Evolutionary conservation across 129 eudicot species (phyloP), one percentile per base, ranked within the genome.

Genomic region (Centaurea solstitialis): DNA sequence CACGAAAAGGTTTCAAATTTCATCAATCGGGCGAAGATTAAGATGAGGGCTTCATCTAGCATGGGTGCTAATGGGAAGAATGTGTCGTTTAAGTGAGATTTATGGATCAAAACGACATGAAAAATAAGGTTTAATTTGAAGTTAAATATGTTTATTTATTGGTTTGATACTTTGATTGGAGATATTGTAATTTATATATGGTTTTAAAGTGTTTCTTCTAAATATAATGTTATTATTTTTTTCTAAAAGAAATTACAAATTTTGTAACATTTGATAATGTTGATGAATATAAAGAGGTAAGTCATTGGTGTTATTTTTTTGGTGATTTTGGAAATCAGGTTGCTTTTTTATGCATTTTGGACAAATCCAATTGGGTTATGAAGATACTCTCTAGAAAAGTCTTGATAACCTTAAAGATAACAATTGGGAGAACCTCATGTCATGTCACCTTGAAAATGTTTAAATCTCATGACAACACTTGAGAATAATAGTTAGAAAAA

Each of bases 1-100:
- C 85, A 94, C 17, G 94, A 91, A 39, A 89, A 66, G 84, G 88
- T 91, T n/a, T 71, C 91, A 0, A 82, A 68, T 69, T 93, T 75
- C 71, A 91, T 91, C 1, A 73, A 74, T 57, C 82, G 86, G 0
- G 86, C 94, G 5, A 88, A 82, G 77, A 62, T 17, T 11, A 93
- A 89, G 88, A 61, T 90, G 9, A 80, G 89, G 74, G 79, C 81
- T n/a, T 76, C 91, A 17, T 74, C 88, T 6, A 76, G 75, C 24
- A 81, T 84, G 81, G 79, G 79, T 77, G 82, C 79, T 30, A 77
- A 71, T 15, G 82, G 72, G 68, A 65, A 77, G 68, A 2, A 21
- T 8, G 70, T 47, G 43, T 50, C 85, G 5, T 74, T 66, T 50
- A 75, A 82, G 77, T 43, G 71, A 20, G 66, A 47, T 26, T 68